Evolutionary conservation across 371 early-diverging fungal species (phyloP).

Genomic region (Mycotypha africana): DNA sequence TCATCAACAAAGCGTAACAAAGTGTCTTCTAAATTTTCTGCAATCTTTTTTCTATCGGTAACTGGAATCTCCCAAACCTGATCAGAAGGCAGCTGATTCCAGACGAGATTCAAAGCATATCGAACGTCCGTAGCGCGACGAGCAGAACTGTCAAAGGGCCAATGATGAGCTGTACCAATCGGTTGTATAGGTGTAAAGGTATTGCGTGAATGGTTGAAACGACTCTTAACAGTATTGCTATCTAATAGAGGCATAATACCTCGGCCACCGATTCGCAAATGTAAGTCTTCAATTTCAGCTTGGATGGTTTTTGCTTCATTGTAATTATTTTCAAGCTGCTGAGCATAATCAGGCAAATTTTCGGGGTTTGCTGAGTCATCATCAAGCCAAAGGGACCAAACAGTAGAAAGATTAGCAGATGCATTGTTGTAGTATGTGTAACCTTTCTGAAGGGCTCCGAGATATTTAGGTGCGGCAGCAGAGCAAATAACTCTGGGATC

Average conservation of each 20-base stretch:
- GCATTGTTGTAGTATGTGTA: not conserved
- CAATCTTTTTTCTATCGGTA: not conserved
- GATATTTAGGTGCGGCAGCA: slow-evolving; percentile 20
- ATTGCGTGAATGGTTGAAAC: slow-evolving; percentile 11
- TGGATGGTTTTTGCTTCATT: not conserved
- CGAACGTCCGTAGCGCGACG: slow-evolving; percentile 5
- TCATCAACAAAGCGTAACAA: slow-evolving; percentile 19
- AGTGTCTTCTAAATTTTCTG: slow-evolving; percentile 1
- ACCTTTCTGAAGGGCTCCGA: not conserved
- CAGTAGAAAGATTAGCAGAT: too few species aligned
- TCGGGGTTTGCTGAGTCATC: not conserved
- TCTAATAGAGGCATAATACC: slow-evolving; percentile 20
- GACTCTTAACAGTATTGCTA: slow-evolving; percentile 1
- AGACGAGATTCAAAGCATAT: slow-evolving; percentile 3
- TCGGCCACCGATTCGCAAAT: slow-evolving; percentile 5
- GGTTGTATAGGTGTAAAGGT: slow-evolving; percentile 1
- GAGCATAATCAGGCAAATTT: not conserved
- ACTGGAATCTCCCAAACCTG: slow-evolving; percentile 14
- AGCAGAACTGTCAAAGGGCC: slow-evolving; percentile 26
- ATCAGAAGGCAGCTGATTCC: slow-evolving; percentile 5
- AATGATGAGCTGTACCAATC: slow-evolving; percentile 13
- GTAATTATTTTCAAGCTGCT: not conserved
- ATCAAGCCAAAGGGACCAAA: slow-evolving; percentile 29
- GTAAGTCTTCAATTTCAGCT: not conserved
- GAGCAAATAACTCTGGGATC: slow-evolving; percentile 9